Percentiles rank a stretch among this genome's conserved stretches.
Evolutionary conservation across 2,329 filamentous ascomycete species (phyloP).

Genomic region (Zymoseptoria ardabiliae): DNA sequence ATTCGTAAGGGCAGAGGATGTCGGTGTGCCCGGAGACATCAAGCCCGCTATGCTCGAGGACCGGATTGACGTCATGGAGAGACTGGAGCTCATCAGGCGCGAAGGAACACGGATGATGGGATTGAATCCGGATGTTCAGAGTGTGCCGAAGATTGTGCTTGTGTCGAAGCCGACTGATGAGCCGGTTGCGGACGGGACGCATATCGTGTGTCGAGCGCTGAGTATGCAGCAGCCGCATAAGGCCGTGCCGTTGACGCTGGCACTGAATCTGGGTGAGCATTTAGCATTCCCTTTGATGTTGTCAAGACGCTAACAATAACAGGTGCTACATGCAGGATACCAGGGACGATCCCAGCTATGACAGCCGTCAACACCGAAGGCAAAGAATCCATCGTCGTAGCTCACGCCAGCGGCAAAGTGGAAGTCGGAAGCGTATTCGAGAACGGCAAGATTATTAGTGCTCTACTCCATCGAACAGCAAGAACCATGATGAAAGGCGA

Average conservation of each 20-base stretch:
- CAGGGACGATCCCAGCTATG: slow-evolving; percentile 20
- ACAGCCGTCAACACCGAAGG: slow-evolving; percentile 13
- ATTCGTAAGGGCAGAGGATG: slow-evolving; percentile 50
- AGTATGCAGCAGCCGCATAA: slow-evolving; percentile 39
- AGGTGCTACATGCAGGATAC: slow-evolving; percentile 32
- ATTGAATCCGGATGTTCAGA: slow-evolving; percentile 41
- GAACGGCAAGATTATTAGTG: slow-evolving; percentile 22
- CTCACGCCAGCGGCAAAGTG: slow-evolving; percentile 23
- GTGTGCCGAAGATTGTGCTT: slow-evolving; percentile 57
- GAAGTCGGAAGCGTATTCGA: slow-evolving; percentile 23
- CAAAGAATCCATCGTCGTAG: slow-evolving; percentile 20
- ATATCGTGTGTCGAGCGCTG: slow-evolving; percentile 38
- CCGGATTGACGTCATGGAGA: slow-evolving; percentile 42
- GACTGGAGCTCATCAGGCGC: slow-evolving; percentile 52
- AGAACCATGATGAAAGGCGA: slow-evolving; percentile 26
- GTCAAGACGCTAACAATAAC: background rate
- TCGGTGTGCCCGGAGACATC: slow-evolving; percentile 45
- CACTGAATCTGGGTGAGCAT: slow-evolving; percentile 32
- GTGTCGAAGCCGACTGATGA: slow-evolving; percentile 32
- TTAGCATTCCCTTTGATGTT: background rate
- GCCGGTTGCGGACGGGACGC: slow-evolving; percentile 15
- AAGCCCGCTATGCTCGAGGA: slow-evolving; percentile 49
- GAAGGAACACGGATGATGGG: slow-evolving; percentile 56
- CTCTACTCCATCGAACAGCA: slow-evolving; percentile 24
- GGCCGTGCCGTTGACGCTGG: slow-evolving; percentile 37